These are phyloP conservation scores for Thozetella sp. DNA, from an alignment of 495 filamentous ascomycete genomes.

Conservation along the genomic window DNA sequence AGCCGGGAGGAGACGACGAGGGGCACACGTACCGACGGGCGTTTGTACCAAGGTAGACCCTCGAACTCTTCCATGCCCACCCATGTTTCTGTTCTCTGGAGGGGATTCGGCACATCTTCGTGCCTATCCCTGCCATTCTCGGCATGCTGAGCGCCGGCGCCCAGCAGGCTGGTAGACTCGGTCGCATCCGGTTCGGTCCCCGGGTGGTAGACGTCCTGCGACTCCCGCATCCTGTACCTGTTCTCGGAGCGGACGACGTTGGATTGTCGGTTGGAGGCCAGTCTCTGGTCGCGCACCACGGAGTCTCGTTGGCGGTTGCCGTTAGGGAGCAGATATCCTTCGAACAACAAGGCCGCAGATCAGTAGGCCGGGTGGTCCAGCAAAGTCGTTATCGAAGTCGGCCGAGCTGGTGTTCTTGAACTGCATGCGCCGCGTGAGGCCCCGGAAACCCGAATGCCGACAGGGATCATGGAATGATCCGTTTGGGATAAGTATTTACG, in stretches of 20 bases:
- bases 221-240: neutral
- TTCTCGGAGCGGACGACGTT: neutral
- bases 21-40: constrained; percentile 62
- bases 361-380: too few relatives aligned
- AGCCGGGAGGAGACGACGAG: neutral
- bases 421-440: too few relatives aligned
- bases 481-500: neutral
- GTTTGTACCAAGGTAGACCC: constrained; percentile 69
- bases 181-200: constrained; percentile 28
- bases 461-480: too few relatives aligned
- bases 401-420: too few relatives aligned
- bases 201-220: constrained; percentile 2
- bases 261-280: neutral
- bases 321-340: too few relatives aligned
- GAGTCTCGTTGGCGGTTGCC: too few relatives aligned
- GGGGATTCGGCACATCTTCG: too few relatives aligned
- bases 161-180: constrained; percentile 41
- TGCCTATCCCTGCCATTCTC: constrained; percentile 6
- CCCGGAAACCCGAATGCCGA: too few relatives aligned
- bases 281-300: too few relatives aligned
- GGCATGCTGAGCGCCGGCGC: constrained; percentile 11
- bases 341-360: too few relatives aligned
- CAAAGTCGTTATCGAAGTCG: too few relatives aligned
- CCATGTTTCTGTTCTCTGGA: constrained; percentile 28
- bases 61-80: constrained; percentile 58